These are phyloP conservation scores for Aschersonia sp. DNA, from an alignment of 2,329 filamentous ascomycete genomes.

Conservation along the genomic window DNA sequence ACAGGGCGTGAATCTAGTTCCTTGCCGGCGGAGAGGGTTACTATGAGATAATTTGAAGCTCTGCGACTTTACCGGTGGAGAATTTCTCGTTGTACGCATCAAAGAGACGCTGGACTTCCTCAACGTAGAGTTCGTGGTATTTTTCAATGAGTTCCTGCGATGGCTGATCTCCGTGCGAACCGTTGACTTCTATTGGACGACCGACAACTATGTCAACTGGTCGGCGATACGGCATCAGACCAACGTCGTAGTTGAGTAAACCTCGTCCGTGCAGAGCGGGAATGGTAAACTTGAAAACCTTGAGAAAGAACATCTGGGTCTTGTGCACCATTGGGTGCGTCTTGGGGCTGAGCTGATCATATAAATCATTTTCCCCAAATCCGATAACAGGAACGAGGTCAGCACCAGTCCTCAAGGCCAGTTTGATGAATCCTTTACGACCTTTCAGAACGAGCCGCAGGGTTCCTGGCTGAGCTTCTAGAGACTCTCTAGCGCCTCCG, in stretches of 20 bases:
- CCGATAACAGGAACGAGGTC: conserved; percentile 84
- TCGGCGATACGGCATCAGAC: conserved; percentile 82
- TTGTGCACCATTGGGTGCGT: conserved; percentile 67
- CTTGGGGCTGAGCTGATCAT: conserved; percentile 71
- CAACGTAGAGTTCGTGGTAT: conserved; percentile 65
- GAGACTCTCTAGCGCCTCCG: conserved; percentile 80
- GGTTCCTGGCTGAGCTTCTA: conserved; percentile 69
- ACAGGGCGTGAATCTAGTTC: too few species aligned
- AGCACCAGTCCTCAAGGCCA: conserved; percentile 82
- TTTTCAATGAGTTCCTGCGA: conserved; percentile 63
- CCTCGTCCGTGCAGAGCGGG: conserved; percentile 82
- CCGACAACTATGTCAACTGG: conserved; percentile 85
- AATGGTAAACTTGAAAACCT: conserved; percentile 79
- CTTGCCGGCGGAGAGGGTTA: too few species aligned
- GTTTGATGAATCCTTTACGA: conserved; percentile 85
- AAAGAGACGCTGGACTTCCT: conserved; percentile 61
- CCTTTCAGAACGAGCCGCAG: conserved; percentile 67
- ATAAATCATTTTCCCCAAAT: conserved; percentile 93
- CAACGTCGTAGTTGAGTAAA: conserved; percentile 96
- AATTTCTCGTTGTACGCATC: conserved; percentile 67
- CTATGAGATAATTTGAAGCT: conserved; percentile 52
- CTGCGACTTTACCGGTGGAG: conserved; percentile 43
- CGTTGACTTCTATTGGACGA: conserved; percentile 57
- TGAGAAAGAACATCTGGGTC: conserved; percentile 72
- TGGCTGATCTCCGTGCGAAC: conserved; percentile 41